Conservation (phyloP, 768 basidiomycete species). For the Kwoniella shandongensis region DNA sequence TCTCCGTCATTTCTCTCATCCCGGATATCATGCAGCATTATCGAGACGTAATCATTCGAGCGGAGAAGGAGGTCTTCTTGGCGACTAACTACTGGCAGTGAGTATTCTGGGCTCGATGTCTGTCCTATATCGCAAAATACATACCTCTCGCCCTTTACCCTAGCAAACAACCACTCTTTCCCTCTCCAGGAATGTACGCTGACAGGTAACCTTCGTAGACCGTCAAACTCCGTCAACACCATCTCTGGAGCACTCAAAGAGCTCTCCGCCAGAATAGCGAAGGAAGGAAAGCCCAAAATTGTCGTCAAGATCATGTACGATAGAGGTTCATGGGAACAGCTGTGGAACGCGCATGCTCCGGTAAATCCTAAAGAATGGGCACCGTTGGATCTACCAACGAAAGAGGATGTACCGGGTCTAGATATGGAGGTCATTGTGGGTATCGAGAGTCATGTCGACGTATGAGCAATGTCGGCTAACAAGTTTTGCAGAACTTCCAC, state of each 20-base stretch:
- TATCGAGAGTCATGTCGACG: constrained; percentile 5
- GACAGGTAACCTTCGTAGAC: constrained; percentile 54
- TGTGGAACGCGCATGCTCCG: constrained; percentile 58
- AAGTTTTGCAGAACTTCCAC: constrained; percentile 48
- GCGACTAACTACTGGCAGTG: constrained; percentile 65
- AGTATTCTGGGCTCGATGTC: constrained; percentile 13
- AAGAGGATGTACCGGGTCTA: constrained; percentile 64
- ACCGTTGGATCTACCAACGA: constrained; percentile 60
- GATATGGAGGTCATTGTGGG: constrained; percentile 61
- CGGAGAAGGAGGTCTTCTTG: constrained; percentile 66
- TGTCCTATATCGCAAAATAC: neutral
- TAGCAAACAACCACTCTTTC: neutral
- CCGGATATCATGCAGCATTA: constrained; percentile 75
- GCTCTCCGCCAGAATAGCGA: constrained; percentile 59
- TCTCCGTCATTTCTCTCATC: constrained; percentile 65
- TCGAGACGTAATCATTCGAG: constrained; percentile 63
- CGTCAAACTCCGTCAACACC: constrained; percentile 59
- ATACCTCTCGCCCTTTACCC: neutral
- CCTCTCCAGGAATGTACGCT: neutral
- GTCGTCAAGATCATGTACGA: constrained; percentile 72
- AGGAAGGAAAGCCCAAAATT: constrained; percentile 57
- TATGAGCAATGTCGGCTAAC: neutral
- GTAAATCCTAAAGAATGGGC: constrained; percentile 59
- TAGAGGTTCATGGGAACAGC: constrained; percentile 63
- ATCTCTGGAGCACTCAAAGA: constrained; percentile 61